Base-by-base conservation (phyloP, 192 early-diverging fungal species). In the Entomortierella lignicola region DNA sequence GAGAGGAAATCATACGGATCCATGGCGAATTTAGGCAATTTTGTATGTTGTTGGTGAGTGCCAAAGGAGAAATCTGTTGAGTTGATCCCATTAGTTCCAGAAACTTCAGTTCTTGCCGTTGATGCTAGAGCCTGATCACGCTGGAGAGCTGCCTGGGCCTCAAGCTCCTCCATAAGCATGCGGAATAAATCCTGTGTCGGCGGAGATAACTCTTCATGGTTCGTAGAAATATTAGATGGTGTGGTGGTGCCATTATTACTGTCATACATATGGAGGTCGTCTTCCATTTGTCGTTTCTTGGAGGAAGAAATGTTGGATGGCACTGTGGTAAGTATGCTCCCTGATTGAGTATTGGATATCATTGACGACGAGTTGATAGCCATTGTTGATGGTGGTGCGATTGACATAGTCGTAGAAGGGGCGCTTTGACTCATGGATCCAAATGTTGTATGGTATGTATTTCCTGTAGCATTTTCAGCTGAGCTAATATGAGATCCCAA, bases 181-280 rank as follows among this genome's bases (percentile, higher is more conserved):
- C 72, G 72, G 43, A 74, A 74, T 27, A 72, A 60, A 66, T 74
- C 72, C 32, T 74, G 72, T 8, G 72, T 74, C 2, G 72, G 72
- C 8, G 72, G 72, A 10, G 72, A 74, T 8, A 48, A 50, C 1
- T 74, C 63, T 41, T 74, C 64, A 12, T 66, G 63, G 18, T 17
- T 54, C 10, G 25, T 13, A 30, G 72, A 12, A 2, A 59, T 53
- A 0, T 56, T 25, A 1, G 63, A 58, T 12, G 64, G 57, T 34
- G 72, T 66, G 1, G 7, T 60, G 8, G 56, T 61, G 21, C 47
- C 47, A 25, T 43, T 32, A 11, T 48, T 42, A 21, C 42, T 34
- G 1, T 13, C 29, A 30, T 23, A 69, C 25, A 4, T 31, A 5
- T 64, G 61, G 10, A 50, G 20, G 6, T 74, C 72, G 21, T 66